Percentiles rank a stretch among this genome's conserved stretches.
Conservation (phyloP, 768 basidiomycete species). For the Mrakia hoshinonis region DNA sequence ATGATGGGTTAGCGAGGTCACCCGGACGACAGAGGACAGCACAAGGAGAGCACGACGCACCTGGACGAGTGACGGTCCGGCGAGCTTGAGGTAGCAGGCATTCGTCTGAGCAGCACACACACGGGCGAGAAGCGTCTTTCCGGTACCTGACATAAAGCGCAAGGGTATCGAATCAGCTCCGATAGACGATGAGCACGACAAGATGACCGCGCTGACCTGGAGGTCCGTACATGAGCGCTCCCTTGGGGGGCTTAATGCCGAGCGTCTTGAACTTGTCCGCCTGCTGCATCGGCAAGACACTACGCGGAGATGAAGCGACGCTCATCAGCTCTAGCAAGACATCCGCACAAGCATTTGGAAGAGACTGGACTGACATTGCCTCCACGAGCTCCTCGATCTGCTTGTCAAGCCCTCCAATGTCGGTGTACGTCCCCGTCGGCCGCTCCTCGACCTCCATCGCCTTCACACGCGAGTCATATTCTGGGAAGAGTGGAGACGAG, state of each 20-base stretch:
- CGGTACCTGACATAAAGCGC: slow-evolving; percentile 55
- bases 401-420: slow-evolving; percentile 94
- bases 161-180: not conserved
- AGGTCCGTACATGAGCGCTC: slow-evolving; percentile 96
- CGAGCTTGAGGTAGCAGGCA: slow-evolving; percentile 95
- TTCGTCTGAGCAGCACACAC: slow-evolving; percentile 97
- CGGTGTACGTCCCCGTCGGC: slow-evolving; percentile 89
- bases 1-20: too few species aligned
- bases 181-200: not conserved
- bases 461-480: slow-evolving; percentile 96
- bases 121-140: slow-evolving; percentile 93
- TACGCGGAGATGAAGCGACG: slow-evolving; percentile 5
- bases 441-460: slow-evolving; percentile 99
- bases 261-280: slow-evolving; percentile 96
- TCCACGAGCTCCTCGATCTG: slow-evolving; percentile 98
- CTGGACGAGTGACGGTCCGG: slow-evolving; percentile 93
- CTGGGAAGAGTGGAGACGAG: slow-evolving; percentile 42
- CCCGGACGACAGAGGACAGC: not conserved
- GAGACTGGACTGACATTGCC: slow-evolving; percentile 54
- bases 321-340: not conserved
- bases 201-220: slow-evolving; percentile 55
- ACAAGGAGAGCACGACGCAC: slow-evolving; percentile 31
- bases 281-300: slow-evolving; percentile 93
- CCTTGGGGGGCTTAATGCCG: slow-evolving; percentile 97
- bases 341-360: not conserved